A percentile compares a stretch with the other conserved stretches of the same genome.
phyloP scores from a whole-genome alignment of 768 basidiomycete genomes.

The Solioccasus polychromus region DNA sequence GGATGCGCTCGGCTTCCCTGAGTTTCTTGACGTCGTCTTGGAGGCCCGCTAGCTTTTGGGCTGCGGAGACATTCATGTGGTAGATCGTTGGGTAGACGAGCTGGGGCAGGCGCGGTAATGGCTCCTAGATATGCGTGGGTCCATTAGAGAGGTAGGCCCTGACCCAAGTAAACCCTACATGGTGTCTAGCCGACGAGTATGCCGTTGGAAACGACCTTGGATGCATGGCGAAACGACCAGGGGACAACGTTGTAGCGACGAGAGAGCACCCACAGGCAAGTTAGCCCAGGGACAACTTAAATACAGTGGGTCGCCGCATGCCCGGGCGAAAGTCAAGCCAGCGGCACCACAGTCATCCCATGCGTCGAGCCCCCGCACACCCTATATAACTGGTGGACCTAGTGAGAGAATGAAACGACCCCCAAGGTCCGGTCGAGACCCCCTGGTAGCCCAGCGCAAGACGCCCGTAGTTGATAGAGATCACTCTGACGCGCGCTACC shows the following conservation, averaged over 20 bases:
- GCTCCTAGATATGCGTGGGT: conserved; percentile 13
- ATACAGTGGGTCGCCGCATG: conserved; percentile 21
- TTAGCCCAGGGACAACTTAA: conserved; percentile 16
- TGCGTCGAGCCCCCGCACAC: conserved; percentile 22
- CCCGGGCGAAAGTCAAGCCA: conserved; percentile 16
- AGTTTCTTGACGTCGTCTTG: conserved; percentile 19
- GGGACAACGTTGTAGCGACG: conserved; percentile 12
- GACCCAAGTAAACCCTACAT: conserved; percentile 14
- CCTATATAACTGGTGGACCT: conserved; percentile 2
- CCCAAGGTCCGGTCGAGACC: conserved; percentile 7
- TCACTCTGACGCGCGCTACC: conserved; percentile 2
- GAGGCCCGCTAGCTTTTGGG: conserved; percentile 17
- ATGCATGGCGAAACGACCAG: conserved; percentile 14
- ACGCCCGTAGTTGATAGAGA: conserved; percentile 1
- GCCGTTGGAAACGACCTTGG: conserved; percentile 9
- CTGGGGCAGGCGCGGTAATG: neutral
- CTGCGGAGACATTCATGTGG: conserved; percentile 15
- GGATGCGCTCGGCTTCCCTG: conserved; percentile 7
- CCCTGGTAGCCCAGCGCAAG: conserved; percentile 15
- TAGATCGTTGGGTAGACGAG: conserved; percentile 12
- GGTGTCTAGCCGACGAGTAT: conserved; percentile 19
- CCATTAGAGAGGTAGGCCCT: conserved; percentile 6
- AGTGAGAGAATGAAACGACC: conserved; percentile 4
- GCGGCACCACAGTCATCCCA: conserved; percentile 16
- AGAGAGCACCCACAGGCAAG: conserved; percentile 15